These are phyloP conservation scores for Phytopythium litorale DNA, from an alignment of 352 stramenopile species.

Conservation along the genomic window DNA sequence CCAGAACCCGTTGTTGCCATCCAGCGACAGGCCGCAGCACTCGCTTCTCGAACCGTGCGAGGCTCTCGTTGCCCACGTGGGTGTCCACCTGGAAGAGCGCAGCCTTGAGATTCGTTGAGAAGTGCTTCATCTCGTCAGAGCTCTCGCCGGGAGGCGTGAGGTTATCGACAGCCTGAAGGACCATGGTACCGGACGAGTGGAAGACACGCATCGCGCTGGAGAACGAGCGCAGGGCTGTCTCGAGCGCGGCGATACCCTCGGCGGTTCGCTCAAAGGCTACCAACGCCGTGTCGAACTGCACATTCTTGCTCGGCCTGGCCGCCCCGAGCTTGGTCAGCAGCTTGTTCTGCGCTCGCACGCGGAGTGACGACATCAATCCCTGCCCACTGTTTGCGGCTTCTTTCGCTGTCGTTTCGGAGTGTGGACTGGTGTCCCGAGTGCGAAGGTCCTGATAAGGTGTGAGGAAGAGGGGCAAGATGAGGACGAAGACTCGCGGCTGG, in stretches of 20 bases:
- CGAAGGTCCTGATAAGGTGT: background rate
- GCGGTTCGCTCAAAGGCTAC: constrained; percentile 60
- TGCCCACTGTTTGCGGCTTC: background rate
- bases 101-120: constrained; percentile 52
- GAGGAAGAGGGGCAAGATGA: background rate
- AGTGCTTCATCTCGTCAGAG: constrained; percentile 55
- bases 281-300: constrained; percentile 65
- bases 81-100: constrained; percentile 59
- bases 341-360: constrained; percentile 79
- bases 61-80: constrained; percentile 43
- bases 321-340: constrained; percentile 61
- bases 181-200: constrained; percentile 46
- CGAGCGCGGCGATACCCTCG: constrained; percentile 36
- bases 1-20: constrained; percentile 45
- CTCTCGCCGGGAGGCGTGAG: constrained; percentile 26
- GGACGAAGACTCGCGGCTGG: background rate
- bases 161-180: constrained; percentile 53
- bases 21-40: constrained; percentile 51
- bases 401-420: background rate
- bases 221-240: constrained; percentile 52
- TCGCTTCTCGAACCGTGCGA: constrained; percentile 51
- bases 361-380: constrained; percentile 59
- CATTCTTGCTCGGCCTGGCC: constrained; percentile 73
- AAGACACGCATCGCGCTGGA: constrained; percentile 54
- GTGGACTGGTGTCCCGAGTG: background rate